Base-by-base conservation (phyloP, 179 eudicot species). In the Amaranthus tricolor region DNA sequence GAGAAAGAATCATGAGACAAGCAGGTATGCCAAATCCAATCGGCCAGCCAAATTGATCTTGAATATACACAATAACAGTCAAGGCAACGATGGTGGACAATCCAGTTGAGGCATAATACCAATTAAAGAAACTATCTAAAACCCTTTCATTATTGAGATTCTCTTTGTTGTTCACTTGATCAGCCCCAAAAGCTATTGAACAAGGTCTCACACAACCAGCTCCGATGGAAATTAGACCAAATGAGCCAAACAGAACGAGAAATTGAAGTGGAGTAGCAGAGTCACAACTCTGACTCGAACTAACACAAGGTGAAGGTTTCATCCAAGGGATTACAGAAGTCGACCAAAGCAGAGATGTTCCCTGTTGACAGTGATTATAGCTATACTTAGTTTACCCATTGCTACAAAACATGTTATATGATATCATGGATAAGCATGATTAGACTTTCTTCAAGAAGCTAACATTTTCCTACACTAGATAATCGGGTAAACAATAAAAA, bases 1-100 rank as follows among this genome's bases (percentile, higher is more conserved):
- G 62, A 0, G 89, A 77, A 40, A 82, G 71, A 53, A 86, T 59
- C 93, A 89, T 84, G 50, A 89, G 80, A 47, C 70, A 9, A 4
- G 49, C 86, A n/a, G 89, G 90, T 68, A 87, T 80, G 6, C 86
- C 96, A 55, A 87, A 87, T 13, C 96, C 96, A 17, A 87, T 69
- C 58, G 5, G 45, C 96, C 96, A 90, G 15, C 96, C 93, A 19
- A 79, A 62, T 6, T 86, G 76, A 58, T 89, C 91, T 85, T 89
- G 93, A 51, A 90, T 76, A 69, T 86, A 90, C 14, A 87, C 91
- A 15, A 88, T 64, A 61, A 80, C 72, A 69, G 84, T 87, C 64
- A 87, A 68, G 17, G 88, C 87, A 60, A 87, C 31, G 51, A 87
- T 47, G 48, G 75, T 57, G 4, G 92, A 80, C 40, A 84, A 47